These are phyloP conservation scores for Styphnolobium japonicum DNA, from an alignment of 306 rosid species.

Conservation along the genomic window DNA sequence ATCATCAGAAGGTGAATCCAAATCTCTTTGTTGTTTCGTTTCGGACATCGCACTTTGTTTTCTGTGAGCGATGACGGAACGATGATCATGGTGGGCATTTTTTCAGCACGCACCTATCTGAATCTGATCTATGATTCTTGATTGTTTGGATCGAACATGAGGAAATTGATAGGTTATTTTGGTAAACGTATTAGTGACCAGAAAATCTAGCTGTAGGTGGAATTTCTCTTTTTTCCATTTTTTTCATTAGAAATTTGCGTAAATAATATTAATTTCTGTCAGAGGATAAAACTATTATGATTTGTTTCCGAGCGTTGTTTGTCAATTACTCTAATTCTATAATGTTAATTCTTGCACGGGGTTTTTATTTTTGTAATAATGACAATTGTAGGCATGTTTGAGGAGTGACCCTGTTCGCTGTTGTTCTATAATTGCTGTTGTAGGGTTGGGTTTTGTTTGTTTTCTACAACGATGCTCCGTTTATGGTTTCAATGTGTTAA, in stretches of 20 bases:
- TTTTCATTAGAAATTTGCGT: not conserved
- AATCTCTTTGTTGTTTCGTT: not conserved
- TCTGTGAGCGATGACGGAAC: not conserved
- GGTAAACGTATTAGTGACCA: too few species aligned
- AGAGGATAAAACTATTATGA: too few species aligned
- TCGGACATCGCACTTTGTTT: not conserved
- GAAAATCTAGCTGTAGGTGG: too few species aligned
- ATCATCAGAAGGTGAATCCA: not conserved
- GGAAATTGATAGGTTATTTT: not conserved
- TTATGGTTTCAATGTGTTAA: not conserved
- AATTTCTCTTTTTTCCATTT: too few species aligned
- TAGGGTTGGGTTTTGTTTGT: not conserved
- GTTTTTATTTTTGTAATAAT: too few species aligned
- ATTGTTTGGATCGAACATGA: not conserved
- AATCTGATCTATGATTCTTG: not conserved
- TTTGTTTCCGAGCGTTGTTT: too few species aligned
- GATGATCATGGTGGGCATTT: not conserved
- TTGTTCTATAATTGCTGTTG: not conserved
- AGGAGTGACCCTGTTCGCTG: too few species aligned
- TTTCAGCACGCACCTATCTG: not conserved
- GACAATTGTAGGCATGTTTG: too few species aligned
- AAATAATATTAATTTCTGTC: too few species aligned
- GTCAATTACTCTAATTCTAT: too few species aligned
- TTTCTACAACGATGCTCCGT: too few species aligned
- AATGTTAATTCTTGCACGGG: too few species aligned